Percentiles rank a stretch among this genome's conserved stretches.
phyloP scores from a whole-genome alignment of 2,329 filamentous ascomycete species.

The Penicillium sp. region DNA sequence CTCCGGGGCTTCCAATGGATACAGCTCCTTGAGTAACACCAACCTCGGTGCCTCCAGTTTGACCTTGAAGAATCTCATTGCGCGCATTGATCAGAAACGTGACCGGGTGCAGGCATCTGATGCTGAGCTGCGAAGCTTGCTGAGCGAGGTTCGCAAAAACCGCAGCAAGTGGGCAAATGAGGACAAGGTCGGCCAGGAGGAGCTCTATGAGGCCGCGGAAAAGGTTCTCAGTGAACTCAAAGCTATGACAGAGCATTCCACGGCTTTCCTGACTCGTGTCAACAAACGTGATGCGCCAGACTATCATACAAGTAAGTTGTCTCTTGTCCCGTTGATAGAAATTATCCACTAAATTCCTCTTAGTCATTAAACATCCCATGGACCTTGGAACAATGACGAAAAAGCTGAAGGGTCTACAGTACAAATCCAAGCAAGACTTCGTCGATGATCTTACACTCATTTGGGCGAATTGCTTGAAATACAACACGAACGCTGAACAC shows the following conservation, averaged over 20 bases:
- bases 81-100: slow-evolving; percentile 88
- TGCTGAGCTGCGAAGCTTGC: slow-evolving; percentile 82
- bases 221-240: slow-evolving; percentile 97
- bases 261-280: slow-evolving; percentile 88
- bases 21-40: slow-evolving; percentile 85
- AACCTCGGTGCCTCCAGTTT: slow-evolving; percentile 94
- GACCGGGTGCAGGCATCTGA: slow-evolving; percentile 88
- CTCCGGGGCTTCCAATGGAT: slow-evolving; percentile 59
- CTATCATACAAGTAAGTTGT: slow-evolving; percentile 75
- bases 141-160: slow-evolving; percentile 97
- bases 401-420: slow-evolving; percentile 76
- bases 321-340: not conserved
- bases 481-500: slow-evolving; percentile 86
- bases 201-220: slow-evolving; percentile 92
- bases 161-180: slow-evolving; percentile 98
- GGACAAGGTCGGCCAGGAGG: slow-evolving; percentile 94
- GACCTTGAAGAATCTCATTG: slow-evolving; percentile 94
- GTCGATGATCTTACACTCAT: slow-evolving; percentile 90
- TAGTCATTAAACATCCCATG: slow-evolving; percentile 95
- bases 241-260: slow-evolving; percentile 93
- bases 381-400: slow-evolving; percentile 98
- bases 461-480: slow-evolving; percentile 94
- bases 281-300: slow-evolving; percentile 97
- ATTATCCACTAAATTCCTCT: slow-evolving; percentile 21
- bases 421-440: slow-evolving; percentile 90